Conservation (phyloP, 2,329 filamentous ascomycete genomes). For the Colletotrichum gloeosporioides region DNA sequence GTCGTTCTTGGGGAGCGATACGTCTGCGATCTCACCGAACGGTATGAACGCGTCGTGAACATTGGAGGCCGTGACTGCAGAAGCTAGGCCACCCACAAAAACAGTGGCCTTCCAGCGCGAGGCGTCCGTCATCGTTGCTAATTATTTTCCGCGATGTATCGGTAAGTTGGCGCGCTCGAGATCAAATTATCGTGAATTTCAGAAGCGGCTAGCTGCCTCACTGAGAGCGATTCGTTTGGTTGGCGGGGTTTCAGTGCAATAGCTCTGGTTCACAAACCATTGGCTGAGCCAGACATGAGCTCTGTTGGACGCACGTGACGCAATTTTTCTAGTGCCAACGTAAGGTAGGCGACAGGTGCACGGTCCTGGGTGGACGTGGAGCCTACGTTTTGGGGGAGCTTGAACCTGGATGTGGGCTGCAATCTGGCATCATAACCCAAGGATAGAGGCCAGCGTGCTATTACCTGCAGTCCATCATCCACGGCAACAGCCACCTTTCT, state of each 20-base stretch:
- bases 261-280: constrained; percentile 9
- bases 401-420: constrained; percentile 23
- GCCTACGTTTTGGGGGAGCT: not conserved
- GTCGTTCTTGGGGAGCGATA: constrained; percentile 89
- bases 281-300: not conserved
- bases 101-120: constrained; percentile 88
- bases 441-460: constrained; percentile 9
- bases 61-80: constrained; percentile 74
- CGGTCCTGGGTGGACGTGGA: constrained; percentile 8
- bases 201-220: not conserved
- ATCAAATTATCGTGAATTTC: not conserved
- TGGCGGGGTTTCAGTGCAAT: constrained; percentile 7
- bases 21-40: constrained; percentile 93
- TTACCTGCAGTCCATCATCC: not conserved
- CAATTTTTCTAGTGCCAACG: not conserved
- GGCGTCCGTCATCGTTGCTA: constrained; percentile 74
- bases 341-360: not conserved
- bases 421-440: constrained; percentile 26
- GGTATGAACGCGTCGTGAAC: constrained; percentile 93
- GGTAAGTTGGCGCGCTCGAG: not conserved
- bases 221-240: constrained; percentile 7
- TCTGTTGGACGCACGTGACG: constrained; percentile 11
- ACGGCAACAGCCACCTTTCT: constrained; percentile 10
- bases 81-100: constrained; percentile 88
- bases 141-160: not conserved